Evolutionary conservation across 371 early-diverging fungal genomes (phyloP), one percentile per base, ranked within the genome.

Genomic region (Mortierella sp.): DNA sequence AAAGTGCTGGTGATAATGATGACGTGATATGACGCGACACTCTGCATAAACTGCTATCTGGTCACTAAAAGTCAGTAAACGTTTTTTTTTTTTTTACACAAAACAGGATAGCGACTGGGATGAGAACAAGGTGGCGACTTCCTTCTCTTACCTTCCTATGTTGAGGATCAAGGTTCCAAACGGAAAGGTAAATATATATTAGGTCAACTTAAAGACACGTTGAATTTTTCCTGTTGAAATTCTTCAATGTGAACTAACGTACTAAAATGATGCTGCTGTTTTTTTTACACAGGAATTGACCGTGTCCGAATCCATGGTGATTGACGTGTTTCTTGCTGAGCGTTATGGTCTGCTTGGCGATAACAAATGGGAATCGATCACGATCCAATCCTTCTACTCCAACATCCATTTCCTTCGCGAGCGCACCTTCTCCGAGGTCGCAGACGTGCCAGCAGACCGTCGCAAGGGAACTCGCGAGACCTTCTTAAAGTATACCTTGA

Each of bases 331-430:
- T 36, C 63, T 79, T 5, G 80, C 74, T 33, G 62, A 70, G 21
- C 21, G 65, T 11, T 74, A 74, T 28, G 70, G 70, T 1, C 74
- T 79, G 19, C 38, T 79, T 1, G 80, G 74, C 3, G 68, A 74
- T 24, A 74, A 79, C 52, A 63, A 67, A 3, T 79, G 61, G 58
- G 80, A 79, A 32, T 63, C 57, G 2, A 15, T 70, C n/a, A 63
- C 68, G 41, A 74, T 79, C 62, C 58, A 67, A 36, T 32, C 71
- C 4, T 64, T 71, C 50, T 70, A 79, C 58, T 64, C 70, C 24
- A 74, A 58, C 53, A 64, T 70, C 28, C 67, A 79, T 33, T 74
- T 58, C 38, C 40, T 79, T 8, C 74, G 74, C 3, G 80, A 79
- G 28, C 64, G 71, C 1, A 41, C 41, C 53, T 68, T 61, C 52